phyloP scores from a whole-genome alignment of 2,329 filamentous ascomycete genomes.

The Neonectria neomacrospora region DNA sequence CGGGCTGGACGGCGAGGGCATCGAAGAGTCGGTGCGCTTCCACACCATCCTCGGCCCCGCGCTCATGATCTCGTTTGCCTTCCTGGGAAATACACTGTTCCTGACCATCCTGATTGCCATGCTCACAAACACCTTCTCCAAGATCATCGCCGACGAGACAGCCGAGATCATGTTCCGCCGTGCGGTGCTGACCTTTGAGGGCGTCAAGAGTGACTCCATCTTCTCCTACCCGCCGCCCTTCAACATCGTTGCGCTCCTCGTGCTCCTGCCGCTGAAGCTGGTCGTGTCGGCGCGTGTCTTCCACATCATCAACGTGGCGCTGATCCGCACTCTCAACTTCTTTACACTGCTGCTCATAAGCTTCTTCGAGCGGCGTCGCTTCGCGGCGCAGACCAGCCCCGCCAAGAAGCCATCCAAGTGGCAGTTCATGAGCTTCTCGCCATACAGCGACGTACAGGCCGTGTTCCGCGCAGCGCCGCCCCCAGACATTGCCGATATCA shows the following conservation, averaged over 20 bases:
- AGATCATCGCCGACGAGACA: constrained; percentile 74
- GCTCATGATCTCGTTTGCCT: constrained; percentile 78
- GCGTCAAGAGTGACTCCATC: constrained; percentile 77
- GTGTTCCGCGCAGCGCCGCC: constrained; percentile 71
- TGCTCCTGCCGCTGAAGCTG: constrained; percentile 74
- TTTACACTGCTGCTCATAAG: constrained; percentile 71
- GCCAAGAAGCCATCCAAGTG: constrained; percentile 47
- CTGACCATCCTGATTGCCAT: constrained; percentile 79
- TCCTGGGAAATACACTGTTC: constrained; percentile 80
- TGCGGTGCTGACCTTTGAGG: constrained; percentile 78
- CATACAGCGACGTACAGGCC: constrained; percentile 69
- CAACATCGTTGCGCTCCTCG: constrained; percentile 72
- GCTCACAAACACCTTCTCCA: constrained; percentile 77
- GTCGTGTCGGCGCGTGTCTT: constrained; percentile 71
- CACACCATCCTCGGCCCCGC: constrained; percentile 74
- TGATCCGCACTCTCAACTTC: constrained; percentile 71
- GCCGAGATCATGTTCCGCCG: constrained; percentile 78
- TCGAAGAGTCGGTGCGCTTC: constrained; percentile 65
- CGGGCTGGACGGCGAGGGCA: constrained; percentile 72
- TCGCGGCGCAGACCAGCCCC: constrained; percentile 47
- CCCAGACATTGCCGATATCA: constrained; percentile 47
- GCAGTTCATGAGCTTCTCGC: constrained; percentile 62
- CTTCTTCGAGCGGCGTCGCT: constrained; percentile 68
- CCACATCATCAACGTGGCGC: constrained; percentile 76
- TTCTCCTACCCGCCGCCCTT: constrained; percentile 77